Evolutionary conservation across 805 yeast genomes (phyloP).

Genomic region (Kazachstania viticola): DNA sequence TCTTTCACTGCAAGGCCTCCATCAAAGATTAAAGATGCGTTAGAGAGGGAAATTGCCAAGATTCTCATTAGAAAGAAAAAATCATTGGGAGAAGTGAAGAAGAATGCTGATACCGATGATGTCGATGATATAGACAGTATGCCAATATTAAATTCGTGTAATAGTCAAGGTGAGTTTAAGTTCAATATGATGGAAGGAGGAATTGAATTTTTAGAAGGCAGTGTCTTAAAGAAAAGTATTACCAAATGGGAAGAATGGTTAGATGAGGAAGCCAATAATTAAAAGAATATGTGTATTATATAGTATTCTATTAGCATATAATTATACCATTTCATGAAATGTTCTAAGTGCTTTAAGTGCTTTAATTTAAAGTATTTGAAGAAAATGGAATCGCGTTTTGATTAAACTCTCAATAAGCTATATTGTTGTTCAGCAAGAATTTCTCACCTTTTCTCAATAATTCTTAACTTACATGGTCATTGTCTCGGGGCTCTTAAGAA

Average conservation of each 20-base stretch:
- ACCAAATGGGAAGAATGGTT: conserved; percentile 70
- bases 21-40: conserved; percentile 40
- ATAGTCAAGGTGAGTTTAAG: conserved; percentile 32
- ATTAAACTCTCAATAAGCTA: too few species aligned
- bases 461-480: too few species aligned
- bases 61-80: conserved; percentile 35
- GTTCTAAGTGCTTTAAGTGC: too few species aligned
- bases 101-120: conserved; percentile 14
- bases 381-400: too few species aligned
- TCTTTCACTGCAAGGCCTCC: conserved; percentile 73
- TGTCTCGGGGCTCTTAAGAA: too few species aligned
- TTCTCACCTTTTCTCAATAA: too few species aligned
- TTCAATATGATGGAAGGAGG: conserved; percentile 66
- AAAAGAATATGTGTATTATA: too few species aligned
- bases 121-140: conserved; percentile 12
- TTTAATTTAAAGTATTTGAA: too few species aligned
- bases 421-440: too few species aligned
- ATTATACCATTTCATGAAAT: too few species aligned
- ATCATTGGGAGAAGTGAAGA: conserved; percentile 35
- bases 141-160: conserved; percentile 28
- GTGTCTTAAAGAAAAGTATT: conserved; percentile 46
- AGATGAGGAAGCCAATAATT: too few species aligned
- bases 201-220: conserved; percentile 62
- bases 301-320: too few species aligned
- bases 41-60: conserved; percentile 55